These are phyloP conservation scores for Podaxis sp. DNA, from an alignment of 768 basidiomycete species.

Conservation along the genomic window DNA sequence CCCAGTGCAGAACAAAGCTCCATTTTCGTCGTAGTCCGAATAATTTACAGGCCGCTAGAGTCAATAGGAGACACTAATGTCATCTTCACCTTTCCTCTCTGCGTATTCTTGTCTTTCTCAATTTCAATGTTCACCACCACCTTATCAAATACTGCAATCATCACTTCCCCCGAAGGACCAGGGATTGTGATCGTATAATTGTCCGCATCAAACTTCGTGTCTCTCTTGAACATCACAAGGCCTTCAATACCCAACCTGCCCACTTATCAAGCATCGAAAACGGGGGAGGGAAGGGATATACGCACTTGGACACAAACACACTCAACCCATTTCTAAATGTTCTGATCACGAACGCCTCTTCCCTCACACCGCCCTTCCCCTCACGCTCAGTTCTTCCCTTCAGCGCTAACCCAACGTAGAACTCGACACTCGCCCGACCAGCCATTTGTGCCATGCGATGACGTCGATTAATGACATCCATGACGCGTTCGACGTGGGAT, in stretches of 20 bases:
- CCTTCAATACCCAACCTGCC: constrained; percentile 90
- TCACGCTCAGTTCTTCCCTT: constrained; percentile 60
- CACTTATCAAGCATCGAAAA: constrained; percentile 2
- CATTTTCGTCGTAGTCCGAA: neutral
- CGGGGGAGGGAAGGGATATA: constrained; percentile 15
- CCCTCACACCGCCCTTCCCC: constrained; percentile 46
- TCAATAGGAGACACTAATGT: constrained; percentile 68
- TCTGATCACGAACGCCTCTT: constrained; percentile 92
- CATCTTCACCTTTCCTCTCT: constrained; percentile 89
- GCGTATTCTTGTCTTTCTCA: constrained; percentile 93
- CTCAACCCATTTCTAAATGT: constrained; percentile 93
- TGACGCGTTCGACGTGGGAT: constrained; percentile 78
- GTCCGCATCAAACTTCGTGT: constrained; percentile 88
- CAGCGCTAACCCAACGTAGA: constrained; percentile 92
- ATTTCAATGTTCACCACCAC: constrained; percentile 88
- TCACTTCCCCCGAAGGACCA: constrained; percentile 40
- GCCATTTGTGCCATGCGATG: constrained; percentile 99
- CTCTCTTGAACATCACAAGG: constrained; percentile 89
- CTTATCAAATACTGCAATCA: constrained; percentile 91
- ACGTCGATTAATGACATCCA: constrained; percentile 86
- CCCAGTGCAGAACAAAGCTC: too few relatives aligned
- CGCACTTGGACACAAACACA: constrained; percentile 95
- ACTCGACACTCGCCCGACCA: constrained; percentile 93
- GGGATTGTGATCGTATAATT: constrained; percentile 83
- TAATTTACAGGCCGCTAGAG: constrained; percentile 38